phyloP scores from a whole-genome alignment of 169 alveolate genomes.

The Cryptosporidium ryanae region DNA sequence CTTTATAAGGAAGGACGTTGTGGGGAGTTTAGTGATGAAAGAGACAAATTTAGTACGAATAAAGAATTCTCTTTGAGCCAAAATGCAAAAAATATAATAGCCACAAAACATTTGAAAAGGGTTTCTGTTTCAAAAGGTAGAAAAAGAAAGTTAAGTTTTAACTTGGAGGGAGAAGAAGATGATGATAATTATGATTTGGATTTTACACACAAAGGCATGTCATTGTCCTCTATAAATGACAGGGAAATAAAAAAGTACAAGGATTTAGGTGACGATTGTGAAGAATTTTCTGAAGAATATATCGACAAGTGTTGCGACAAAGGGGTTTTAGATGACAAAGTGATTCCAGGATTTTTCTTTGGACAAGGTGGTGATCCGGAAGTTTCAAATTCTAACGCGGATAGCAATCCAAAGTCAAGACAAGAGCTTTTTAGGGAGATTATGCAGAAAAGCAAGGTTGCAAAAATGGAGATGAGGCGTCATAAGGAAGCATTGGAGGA shows the following conservation, averaged over 20 bases:
- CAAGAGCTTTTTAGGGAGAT: constrained; percentile 67
- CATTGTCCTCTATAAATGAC: constrained; percentile 37
- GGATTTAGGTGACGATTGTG: not conserved
- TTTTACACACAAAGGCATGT: constrained; percentile 65
- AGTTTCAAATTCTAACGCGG: not conserved
- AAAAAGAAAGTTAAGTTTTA: not conserved
- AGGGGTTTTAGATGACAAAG: not conserved
- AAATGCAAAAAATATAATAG: not conserved
- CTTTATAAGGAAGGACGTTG: constrained; percentile 19
- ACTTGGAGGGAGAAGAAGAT: constrained; percentile 13
- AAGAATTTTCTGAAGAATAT: too few relatives aligned
- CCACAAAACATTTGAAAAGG: not conserved
- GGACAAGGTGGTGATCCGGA: constrained; percentile 45
- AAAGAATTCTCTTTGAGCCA: not conserved
- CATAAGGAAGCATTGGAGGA: constrained; percentile 53
- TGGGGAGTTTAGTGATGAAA: constrained; percentile 67
- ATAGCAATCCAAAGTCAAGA: not conserved
- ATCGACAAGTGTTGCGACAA: too few relatives aligned
- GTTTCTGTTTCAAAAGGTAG: not conserved
- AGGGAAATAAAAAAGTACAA: constrained; percentile 15
- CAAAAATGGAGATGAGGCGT: constrained; percentile 64
- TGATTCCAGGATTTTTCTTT: constrained; percentile 55
- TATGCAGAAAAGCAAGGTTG: constrained; percentile 49
- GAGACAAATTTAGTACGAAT: constrained; percentile 34
- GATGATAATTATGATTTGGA: constrained; percentile 19